Base-by-base conservation (phyloP, 2,329 filamentous ascomycete genomes). In the Aspergillus hortae region DNA sequence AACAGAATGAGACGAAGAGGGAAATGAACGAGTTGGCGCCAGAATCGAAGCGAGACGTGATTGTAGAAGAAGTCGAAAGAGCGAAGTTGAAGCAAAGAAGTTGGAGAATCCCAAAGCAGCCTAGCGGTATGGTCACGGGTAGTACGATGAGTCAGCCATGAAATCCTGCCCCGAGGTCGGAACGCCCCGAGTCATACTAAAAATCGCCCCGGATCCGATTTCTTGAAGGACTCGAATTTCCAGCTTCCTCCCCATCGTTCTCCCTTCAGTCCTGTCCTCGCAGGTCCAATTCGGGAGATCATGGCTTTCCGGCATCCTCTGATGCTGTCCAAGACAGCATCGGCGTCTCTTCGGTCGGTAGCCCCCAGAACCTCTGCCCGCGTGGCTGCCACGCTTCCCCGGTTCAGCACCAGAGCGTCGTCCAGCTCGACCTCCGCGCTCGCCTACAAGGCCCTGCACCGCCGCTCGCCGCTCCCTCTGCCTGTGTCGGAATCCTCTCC, bases 371-470 rank as follows among this genome's bases (percentile, higher is more conserved):
- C 63, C 53, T 30, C 27, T 30, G 62, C 69, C 48, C 62, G 64
- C 38, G 56, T 64, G 25, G 59, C 60, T 23, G 51, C 62, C 33
- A 50, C 61, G 46, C 55, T 67, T 23, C 61, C 68, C 52, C 67
- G 62, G 48, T 69, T 67, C 59, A 65, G 60, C 46, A 56, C 61
- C 56, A 64, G 68, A 52, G 61, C 66, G 48, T 72, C 70, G 2
- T 72, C 68, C 45, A 73, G 85, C 76, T 95, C 92, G 50, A 97
- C 92, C 61, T 94, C 91, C 51, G 92, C 94, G 57, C 85, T 97
- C 58, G 92, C 92, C 66, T 97, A 97, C 84, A 99, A 99, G 80
- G 90, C 92, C 52, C 83, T 97, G 57, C 92, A 96, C 69, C 89
- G 91, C 65, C 90, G 92, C 60, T 89, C 92, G 55, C 87, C 89